Percentiles rank a stretch among this genome's conserved stretches.
phyloP scores from a whole-genome alignment of 441 rosid genomes.

The Adansonia madagascariensis region DNA sequence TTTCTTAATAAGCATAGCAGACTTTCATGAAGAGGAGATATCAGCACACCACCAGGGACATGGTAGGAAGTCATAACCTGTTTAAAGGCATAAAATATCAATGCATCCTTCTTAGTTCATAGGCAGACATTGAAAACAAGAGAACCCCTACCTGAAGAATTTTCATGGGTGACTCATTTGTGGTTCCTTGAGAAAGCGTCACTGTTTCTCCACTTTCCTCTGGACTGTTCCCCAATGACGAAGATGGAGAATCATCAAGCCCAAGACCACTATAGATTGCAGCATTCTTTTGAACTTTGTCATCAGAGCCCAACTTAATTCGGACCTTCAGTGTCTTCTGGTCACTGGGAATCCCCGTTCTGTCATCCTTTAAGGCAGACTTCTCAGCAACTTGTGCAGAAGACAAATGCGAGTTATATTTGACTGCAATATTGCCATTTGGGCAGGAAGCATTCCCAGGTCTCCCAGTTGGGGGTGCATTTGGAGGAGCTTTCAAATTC shows the following conservation, averaged over 20 bases:
- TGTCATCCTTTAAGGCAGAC: constrained; percentile 30
- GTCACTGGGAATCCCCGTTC: constrained; percentile 30
- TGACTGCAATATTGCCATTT: constrained; percentile 39
- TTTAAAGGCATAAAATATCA: constrained; percentile 40
- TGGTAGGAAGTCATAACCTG: constrained; percentile 80
- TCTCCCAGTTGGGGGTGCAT: constrained; percentile 29
- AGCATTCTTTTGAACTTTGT: constrained; percentile 32
- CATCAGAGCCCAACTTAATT: constrained; percentile 42
- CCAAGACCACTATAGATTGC: constrained; percentile 47
- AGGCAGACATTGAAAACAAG: constrained; percentile 21
- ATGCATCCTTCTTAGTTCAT: constrained; percentile 30
- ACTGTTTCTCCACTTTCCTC: constrained; percentile 38
- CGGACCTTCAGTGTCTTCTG: constrained; percentile 44
- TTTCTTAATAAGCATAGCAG: constrained; percentile 46
- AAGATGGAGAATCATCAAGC: constrained; percentile 48
- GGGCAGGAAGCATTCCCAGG: constrained; percentile 33
- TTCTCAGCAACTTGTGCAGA: constrained; percentile 36
- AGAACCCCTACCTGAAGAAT: constrained; percentile 63
- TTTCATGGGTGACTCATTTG: constrained; percentile 43
- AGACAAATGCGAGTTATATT: constrained; percentile 32
- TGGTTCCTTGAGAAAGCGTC: constrained; percentile 25
- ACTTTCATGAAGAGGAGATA: constrained; percentile 67
- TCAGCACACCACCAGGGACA: constrained; percentile 43
- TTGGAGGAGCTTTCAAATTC: constrained; percentile 40
- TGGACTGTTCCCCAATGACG: constrained; percentile 48